Conservation (phyloP, 202 grass and related monocot genomes). For the Panicum virgatum region DNA sequence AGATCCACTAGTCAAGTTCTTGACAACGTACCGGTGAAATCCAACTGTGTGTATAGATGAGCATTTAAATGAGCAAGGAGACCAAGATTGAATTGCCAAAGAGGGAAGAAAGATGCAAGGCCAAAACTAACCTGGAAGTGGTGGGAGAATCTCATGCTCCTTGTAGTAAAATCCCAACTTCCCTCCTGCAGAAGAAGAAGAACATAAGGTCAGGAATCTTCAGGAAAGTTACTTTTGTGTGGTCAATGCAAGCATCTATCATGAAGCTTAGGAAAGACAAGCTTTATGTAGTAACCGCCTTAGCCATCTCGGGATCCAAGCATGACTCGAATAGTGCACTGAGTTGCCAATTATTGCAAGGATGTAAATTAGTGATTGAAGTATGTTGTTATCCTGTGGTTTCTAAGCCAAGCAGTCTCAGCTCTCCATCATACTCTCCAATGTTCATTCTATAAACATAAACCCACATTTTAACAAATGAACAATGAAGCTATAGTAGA, state of each 20-base stretch:
- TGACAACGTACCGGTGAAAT: constrained; percentile 53
- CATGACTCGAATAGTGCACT: neutral
- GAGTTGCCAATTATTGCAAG: neutral
- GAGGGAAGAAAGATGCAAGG: neutral
- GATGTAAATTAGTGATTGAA: neutral
- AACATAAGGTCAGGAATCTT: constrained; percentile 17
- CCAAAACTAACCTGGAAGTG: constrained; percentile 55
- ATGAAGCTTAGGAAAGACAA: constrained; percentile 18
- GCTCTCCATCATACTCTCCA: neutral
- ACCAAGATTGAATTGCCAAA: neutral
- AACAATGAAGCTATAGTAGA: neutral
- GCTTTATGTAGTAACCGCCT: constrained; percentile 10
- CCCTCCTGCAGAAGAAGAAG: constrained; percentile 37
- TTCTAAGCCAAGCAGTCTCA: neutral
- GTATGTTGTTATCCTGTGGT: neutral
- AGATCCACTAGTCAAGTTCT: constrained; percentile 25
- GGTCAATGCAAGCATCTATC: constrained; percentile 37
- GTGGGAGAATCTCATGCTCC: constrained; percentile 81
- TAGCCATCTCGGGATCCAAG: constrained; percentile 21
- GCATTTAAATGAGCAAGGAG: neutral
- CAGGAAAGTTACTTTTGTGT: constrained; percentile 17
- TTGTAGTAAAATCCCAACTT: constrained; percentile 79
- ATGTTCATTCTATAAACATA: neutral
- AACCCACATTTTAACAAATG: neutral
- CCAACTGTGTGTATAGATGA: constrained; percentile 43